A percentile compares a stretch with the other conserved stretches of the same genome.
Conservation (phyloP, 2,329 filamentous ascomycete species). For the Arthrobotrys entomopaga region DNA sequence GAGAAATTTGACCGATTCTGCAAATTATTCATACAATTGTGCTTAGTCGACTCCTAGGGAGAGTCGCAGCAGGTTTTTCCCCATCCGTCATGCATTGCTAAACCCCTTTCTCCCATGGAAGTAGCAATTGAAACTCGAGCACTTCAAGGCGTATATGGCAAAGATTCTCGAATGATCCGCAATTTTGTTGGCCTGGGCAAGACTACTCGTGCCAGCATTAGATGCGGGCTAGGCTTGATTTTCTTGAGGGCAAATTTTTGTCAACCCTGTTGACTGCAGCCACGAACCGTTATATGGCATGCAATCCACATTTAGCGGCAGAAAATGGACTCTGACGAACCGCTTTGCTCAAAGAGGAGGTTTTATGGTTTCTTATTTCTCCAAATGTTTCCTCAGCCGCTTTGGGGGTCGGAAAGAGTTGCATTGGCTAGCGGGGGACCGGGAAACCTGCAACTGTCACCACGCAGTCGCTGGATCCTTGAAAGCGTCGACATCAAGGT, state of each 20-base stretch:
- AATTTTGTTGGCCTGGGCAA: constrained; percentile 23
- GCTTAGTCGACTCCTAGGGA: constrained; percentile 8
- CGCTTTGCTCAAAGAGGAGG: constrained; percentile 45
- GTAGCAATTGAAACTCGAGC: constrained; percentile 7
- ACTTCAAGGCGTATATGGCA: constrained; percentile 12
- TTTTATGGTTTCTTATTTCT: constrained; percentile 52
- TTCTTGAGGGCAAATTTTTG: constrained; percentile 34
- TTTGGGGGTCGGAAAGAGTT: constrained; percentile 52
- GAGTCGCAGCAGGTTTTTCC: constrained; percentile 18
- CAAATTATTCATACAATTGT: neutral
- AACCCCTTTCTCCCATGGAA: constrained; percentile 10
- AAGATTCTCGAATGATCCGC: constrained; percentile 53
- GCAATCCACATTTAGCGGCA: constrained; percentile 53
- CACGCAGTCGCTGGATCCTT: constrained; percentile 46
- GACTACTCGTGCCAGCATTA: constrained; percentile 16
- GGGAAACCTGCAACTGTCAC: constrained; percentile 54
- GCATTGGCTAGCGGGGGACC: constrained; percentile 54
- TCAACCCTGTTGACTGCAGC: constrained; percentile 48
- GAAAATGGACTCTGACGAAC: constrained; percentile 47
- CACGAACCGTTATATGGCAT: constrained; percentile 56
- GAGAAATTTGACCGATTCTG: neutral
- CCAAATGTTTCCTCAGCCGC: constrained; percentile 55
- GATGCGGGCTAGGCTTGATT: constrained; percentile 31
- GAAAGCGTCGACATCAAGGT: constrained; percentile 35
- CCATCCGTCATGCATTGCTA: constrained; percentile 14